phyloP scores from a whole-genome alignment of 2,329 filamentous ascomycete genomes.

The Scopulariopsis brevicaulis region DNA sequence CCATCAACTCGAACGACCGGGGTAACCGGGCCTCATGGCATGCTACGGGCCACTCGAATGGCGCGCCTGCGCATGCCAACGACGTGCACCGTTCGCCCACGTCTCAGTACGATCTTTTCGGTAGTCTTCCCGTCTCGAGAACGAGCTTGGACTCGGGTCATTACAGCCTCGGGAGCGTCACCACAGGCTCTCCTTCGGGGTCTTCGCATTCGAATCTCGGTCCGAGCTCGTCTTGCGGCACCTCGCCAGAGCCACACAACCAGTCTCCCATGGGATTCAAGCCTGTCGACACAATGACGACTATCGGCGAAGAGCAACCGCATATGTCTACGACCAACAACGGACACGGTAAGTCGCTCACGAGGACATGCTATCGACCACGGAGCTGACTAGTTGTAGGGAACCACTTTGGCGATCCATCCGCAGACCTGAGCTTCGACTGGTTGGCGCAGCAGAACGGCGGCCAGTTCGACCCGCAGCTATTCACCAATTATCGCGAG shows the following conservation, averaged over 20 bases:
- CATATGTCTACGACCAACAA: not conserved
- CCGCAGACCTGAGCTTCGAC: constrained; percentile 43
- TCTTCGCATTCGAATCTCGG: constrained; percentile 50
- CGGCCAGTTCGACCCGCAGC: constrained; percentile 78
- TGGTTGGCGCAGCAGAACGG: constrained; percentile 73
- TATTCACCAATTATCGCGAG: constrained; percentile 89
- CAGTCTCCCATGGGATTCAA: constrained; percentile 60
- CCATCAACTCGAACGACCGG: not conserved
- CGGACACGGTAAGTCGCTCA: not conserved
- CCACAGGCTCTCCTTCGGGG: constrained; percentile 53
- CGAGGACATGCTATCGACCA: constrained; percentile 13
- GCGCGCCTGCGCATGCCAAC: not conserved
- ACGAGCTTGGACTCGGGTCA: constrained; percentile 37
- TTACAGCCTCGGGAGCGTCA: constrained; percentile 32
- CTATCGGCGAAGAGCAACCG: constrained; percentile 51
- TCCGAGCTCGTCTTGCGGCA: constrained; percentile 58
- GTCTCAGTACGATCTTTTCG: not conserved
- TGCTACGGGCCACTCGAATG: not conserved
- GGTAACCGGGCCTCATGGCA: no score
- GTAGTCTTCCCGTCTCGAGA: constrained; percentile 27
- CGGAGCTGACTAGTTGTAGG: constrained; percentile 13
- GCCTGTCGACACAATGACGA: constrained; percentile 48
- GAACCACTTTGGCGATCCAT: constrained; percentile 4
- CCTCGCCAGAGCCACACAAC: constrained; percentile 64
- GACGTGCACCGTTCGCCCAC: not conserved